Base-by-base conservation (phyloP, 2,329 filamentous ascomycete genomes). In the Alternaria burnsii region DNA sequence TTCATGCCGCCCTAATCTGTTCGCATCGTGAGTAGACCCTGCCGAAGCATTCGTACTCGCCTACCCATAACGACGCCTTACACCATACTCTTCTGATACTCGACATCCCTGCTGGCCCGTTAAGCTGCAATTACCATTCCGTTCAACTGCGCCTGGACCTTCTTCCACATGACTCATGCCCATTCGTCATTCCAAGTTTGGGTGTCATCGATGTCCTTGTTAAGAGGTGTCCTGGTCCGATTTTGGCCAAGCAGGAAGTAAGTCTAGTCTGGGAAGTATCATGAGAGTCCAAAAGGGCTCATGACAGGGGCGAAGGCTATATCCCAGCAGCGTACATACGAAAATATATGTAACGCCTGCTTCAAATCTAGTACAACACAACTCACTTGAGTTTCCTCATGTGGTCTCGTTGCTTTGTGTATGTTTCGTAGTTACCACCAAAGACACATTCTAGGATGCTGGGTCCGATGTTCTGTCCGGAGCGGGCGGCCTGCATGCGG, bases 361-460 rank as follows among this genome's bases (percentile, higher is more conserved):
- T 55, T 55, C 44, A 41, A 48, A 50, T 57, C 36, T 55, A 60
- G 42, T 63, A 53, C 59, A 48, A 57, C 12, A 11, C 36, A 61
- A 62, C 72, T 75, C 71, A 76, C 71, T 70, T 58, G 20, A 76
- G 60, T 10, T 59, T 63, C 52, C 58, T 80, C 9, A 94, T 80
- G 65, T 85, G 89, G 12, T 85, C 81, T 53, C 93, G 87, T 76
- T 96, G 92, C 42, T 83, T 77, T 20, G 86, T 81, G 72, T 96
- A 96, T 2, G 87, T 87, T 6, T 85, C 85, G 77, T 97, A 98
- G 71, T 97, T 90, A 54, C 92, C 93, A 11, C 85, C 89, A 54
- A 96, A 82, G 40, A 97, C 85, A 40, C 87, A 84, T 34, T 86
- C 87, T 7, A 98, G 85, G 24, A 97, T 87, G 72, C 89, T 91